Evolutionary conservation across 306 rosid genomes (phyloP).

Genomic region (Glycine tomentella): DNA sequence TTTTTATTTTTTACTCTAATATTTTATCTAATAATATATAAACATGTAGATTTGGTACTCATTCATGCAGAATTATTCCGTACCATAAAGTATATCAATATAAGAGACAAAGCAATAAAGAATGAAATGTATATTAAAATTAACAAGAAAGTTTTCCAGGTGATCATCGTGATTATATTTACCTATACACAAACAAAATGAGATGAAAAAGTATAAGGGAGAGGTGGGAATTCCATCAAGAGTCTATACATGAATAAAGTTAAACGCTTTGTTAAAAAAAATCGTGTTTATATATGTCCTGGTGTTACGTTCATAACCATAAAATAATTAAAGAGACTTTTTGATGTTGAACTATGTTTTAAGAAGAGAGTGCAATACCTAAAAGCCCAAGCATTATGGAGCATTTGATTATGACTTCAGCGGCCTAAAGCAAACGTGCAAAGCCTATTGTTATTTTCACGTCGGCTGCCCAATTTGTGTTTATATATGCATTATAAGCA

Average conservation of each 20-base stretch:
- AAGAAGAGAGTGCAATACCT: constrained; percentile 44
- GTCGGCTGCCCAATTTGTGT: constrained; percentile 38
- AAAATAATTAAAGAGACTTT: constrained; percentile 30
- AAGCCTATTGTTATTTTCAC: constrained; percentile 13
- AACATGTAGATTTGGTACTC: too few species aligned
- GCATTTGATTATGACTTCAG: constrained; percentile 46
- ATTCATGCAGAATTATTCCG: too few species aligned
- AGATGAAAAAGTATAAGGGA: constrained; percentile 22
- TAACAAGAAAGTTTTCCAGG: too few species aligned
- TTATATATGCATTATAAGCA: not conserved
- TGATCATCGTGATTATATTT: too few species aligned
- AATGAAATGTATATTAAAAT: too few species aligned
- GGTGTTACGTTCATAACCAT: not conserved
- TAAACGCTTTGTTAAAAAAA: not conserved
- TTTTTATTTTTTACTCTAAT: too few species aligned
- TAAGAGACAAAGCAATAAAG: too few species aligned
- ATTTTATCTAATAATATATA: too few species aligned
- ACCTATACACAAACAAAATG: not conserved
- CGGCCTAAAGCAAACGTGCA: constrained; percentile 8
- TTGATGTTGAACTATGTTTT: constrained; percentile 46
- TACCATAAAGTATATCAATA: too few species aligned
- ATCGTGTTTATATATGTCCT: not conserved
- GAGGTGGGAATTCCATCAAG: constrained; percentile 47
- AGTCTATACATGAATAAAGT: constrained; percentile 36
- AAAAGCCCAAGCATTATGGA: constrained; percentile 49